Base-by-base conservation (phyloP, 202 grass and related monocot genomes). In the Carex arenaria region DNA sequence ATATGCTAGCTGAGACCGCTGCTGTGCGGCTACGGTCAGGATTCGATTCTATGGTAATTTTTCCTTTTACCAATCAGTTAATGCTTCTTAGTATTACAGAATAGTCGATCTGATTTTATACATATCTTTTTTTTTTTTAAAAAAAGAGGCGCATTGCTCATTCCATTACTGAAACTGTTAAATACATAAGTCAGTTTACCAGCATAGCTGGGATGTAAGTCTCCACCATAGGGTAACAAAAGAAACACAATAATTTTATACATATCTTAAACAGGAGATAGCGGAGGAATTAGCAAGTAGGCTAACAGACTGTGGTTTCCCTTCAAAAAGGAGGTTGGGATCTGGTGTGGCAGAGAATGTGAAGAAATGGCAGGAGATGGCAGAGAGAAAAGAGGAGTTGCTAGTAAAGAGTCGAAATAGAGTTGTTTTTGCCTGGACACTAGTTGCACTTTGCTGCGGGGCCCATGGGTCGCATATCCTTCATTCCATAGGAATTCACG, bases 381-480 rank as follows among this genome's bases (percentile, higher is more conserved):
- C 85, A 17, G 89, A 90, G 74, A 87, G 92, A 84, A 98, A 98
- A 84, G 85, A 88, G 82, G 87, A 94, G 19, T 87, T 98, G 84
- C 87, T 98, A 61, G 80, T 87, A 7, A 87, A 81, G 83, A 98
- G 89, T 86, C 79, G 92, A 17, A 92, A 90, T 0, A 89, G 90
- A 59, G 92, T 98, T 15, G 87, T 80, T 8, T 93, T 98, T 81
- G 95, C 95, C 3, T 98, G 92, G 95, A 98, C 95, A 88, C 95
- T 98, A 85, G 95, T 98, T 30, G 95, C 95, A 34, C 90, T 98
- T 75, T 98, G 95, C 90, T 98, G 95, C 80, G 95, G 95, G 61
- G 82, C 89, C 38, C 92, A 98, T 72, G 89, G 89, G 5, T 84
- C 95, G 1, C 92, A 95, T 90, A 84, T 98, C 45, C 84, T 98